Base-by-base conservation (phyloP, 306 rosid genomes). In the Quercus alba region DNA sequence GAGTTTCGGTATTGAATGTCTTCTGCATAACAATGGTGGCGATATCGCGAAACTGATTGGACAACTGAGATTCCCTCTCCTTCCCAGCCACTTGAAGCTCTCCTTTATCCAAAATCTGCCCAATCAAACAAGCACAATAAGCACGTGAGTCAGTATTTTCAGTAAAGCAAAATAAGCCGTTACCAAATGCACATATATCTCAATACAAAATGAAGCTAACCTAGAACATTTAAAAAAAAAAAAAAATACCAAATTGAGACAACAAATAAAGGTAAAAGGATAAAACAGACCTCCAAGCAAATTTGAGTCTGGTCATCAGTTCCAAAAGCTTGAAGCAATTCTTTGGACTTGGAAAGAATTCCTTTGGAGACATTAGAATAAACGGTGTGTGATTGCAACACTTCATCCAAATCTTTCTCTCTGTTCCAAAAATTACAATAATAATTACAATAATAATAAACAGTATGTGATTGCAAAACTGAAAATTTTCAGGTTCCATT, bases 31-130 rank as follows among this genome's bases (percentile, higher is more conserved):
- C 93, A 80, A 93, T 90, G 68, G 97, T 95, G 5, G 99, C 99
- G 41, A 95, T 93, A 82, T 95, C 99, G 82, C 99, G 86, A 77
- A 95, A 95, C 88, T 95, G 99, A 89, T 83, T 95, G 0, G 96
- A 90, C 56, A 95, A 80, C 62, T 90, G 76, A 8, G 99, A 93
- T 61, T 95, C 99, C 83, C 99, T 91, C 91, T 95, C 99, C 81
- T 95, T 95, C 80, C 95, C 99, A 56, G 97, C 97, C 30, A 93
- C 90, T 85, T 92, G 99, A 88, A 95, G 97, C 81, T 93, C 99
- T 61, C 98, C 99, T 86, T 91, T 92, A 75, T 93, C 89, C 76
- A 95, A 87, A 79, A 93, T 90, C 98, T 95, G 82, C 9, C 26
- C 33, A 56, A 52, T 72, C 67, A 12, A 21, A 35, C 0, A 56